These are phyloP conservation scores for Xylaria sp. DNA, from an alignment of 2,329 filamentous ascomycete genomes.

Conservation along the genomic window DNA sequence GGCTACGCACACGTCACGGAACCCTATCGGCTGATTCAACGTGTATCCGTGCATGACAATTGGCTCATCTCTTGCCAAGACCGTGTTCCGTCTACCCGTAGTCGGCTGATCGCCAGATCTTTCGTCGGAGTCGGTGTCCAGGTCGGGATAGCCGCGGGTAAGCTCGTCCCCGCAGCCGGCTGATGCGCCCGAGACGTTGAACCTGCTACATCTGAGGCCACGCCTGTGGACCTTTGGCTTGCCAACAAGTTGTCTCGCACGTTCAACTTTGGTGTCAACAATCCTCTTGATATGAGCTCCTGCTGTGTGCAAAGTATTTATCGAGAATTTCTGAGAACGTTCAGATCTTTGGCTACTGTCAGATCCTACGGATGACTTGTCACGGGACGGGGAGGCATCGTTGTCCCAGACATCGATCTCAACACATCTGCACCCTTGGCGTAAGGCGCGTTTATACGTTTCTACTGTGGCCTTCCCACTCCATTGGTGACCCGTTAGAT, in stretches of 20 bases:
- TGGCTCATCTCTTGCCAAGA: conserved; percentile 65
- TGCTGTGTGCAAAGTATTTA: conserved; percentile 52
- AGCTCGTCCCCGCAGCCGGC: conserved; percentile 24
- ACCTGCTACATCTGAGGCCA: conserved; percentile 38
- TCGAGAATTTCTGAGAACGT: conserved; percentile 56
- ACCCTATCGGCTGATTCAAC: conserved; percentile 82
- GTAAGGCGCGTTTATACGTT: conserved; percentile 74
- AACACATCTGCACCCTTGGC: conserved; percentile 82
- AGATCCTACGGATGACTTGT: conserved; percentile 40
- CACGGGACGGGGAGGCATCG: conserved; percentile 45
- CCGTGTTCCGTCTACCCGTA: conserved; percentile 34
- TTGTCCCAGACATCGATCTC: conserved; percentile 97
- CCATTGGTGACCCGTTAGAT: conserved; percentile 85
- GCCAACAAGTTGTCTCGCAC: conserved; percentile 40
- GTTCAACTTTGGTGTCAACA: conserved; percentile 44
- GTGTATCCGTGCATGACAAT: conserved; percentile 85
- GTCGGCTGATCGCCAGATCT: conserved; percentile 28
- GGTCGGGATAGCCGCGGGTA: conserved; percentile 19
- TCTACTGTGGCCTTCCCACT: conserved; percentile 77
- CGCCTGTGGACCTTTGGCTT: conserved; percentile 40
- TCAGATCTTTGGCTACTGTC: conserved; percentile 45
- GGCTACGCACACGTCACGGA: conserved; percentile 83
- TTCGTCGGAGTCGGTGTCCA: conserved; percentile 13
- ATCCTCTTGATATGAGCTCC: conserved; percentile 48
- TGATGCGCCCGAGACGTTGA: conserved; percentile 27